phyloP scores from a whole-genome alignment of 768 basidiomycete species.

The Phallus indusiatus region DNA sequence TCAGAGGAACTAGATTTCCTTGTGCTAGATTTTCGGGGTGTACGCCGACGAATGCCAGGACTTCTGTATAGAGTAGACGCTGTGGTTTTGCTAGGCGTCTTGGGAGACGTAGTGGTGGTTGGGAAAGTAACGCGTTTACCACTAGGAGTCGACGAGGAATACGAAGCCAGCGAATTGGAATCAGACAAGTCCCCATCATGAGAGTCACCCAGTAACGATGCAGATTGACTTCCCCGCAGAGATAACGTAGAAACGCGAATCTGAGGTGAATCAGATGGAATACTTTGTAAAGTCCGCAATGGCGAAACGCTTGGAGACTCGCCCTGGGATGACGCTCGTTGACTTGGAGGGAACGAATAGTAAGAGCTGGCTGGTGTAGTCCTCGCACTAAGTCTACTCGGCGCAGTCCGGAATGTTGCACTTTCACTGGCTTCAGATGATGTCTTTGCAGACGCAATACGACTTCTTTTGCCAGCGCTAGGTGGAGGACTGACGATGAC shows the following conservation, averaged over 20 bases:
- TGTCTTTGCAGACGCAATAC: conserved; percentile 19
- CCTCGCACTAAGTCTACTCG: conserved; percentile 11
- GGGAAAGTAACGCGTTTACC: background rate
- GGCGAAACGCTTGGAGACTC: background rate
- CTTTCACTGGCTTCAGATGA: conserved; percentile 31
- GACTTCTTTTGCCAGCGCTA: conserved; percentile 22
- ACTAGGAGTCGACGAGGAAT: background rate
- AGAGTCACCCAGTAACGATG: conserved; percentile 49
- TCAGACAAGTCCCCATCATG: conserved; percentile 25
- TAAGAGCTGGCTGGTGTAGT: conserved; percentile 7
- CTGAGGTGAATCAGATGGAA: conserved; percentile 25
- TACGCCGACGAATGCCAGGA: conserved; percentile 45
- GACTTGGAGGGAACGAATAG: conserved; percentile 1
- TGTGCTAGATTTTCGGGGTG: conserved; percentile 31
- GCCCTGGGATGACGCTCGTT: background rate
- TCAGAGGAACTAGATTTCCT: conserved; percentile 30
- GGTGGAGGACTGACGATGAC: conserved; percentile 40
- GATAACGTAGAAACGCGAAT: conserved; percentile 43
- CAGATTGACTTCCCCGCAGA: conserved; percentile 41
- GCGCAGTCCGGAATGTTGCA: conserved; percentile 36
- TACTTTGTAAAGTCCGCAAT: background rate
- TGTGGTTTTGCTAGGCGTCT: background rate
- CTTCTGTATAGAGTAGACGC: conserved; percentile 4
- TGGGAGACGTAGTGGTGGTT: background rate
- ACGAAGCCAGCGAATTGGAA: conserved; percentile 1